Percentiles rank a stretch among this genome's conserved stretches.
phyloP scores from a whole-genome alignment of 257 asterid species.

The Sherardia arvensis region DNA sequence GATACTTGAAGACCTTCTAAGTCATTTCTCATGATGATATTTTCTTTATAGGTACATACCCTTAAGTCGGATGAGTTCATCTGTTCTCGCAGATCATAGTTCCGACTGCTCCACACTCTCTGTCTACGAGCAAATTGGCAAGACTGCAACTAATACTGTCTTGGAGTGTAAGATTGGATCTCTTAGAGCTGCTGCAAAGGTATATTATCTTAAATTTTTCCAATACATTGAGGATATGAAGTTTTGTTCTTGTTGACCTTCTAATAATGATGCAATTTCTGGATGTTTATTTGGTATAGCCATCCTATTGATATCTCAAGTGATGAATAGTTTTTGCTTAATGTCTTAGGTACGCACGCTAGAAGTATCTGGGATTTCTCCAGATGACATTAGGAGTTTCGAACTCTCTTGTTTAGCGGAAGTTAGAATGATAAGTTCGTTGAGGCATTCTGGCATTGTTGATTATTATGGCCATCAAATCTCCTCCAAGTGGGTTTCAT shows the following conservation, averaged over 20 bases:
- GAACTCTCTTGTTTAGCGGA: conserved; percentile 80
- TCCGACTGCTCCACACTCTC: conserved; percentile 60
- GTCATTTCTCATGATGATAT: background rate
- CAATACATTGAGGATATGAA: background rate
- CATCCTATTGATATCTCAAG: background rate
- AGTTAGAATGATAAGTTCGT: conserved; percentile 63
- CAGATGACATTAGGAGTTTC: conserved; percentile 59
- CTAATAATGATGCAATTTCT: background rate
- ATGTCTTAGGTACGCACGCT: conserved; percentile 66
- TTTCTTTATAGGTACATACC: conserved; percentile 63
- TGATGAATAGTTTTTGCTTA: conserved; percentile 1
- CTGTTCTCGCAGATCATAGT: conserved; percentile 22
- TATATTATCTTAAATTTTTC: conserved; percentile 2
- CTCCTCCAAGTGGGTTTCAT: conserved; percentile 60
- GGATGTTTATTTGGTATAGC: background rate
- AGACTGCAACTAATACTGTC: conserved; percentile 49
- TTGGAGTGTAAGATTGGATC: conserved; percentile 68
- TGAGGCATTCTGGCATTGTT: conserved; percentile 80
- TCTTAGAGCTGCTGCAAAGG: conserved; percentile 68
- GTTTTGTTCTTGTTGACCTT: background rate
- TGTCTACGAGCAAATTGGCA: conserved; percentile 44
- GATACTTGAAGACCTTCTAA: background rate
- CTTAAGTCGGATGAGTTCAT: conserved; percentile 51
- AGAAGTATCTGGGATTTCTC: conserved; percentile 48
- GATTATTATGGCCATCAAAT: conserved; percentile 81